Conservation (phyloP, 306 rosid genomes). For the Acacia acuminata region DNA sequence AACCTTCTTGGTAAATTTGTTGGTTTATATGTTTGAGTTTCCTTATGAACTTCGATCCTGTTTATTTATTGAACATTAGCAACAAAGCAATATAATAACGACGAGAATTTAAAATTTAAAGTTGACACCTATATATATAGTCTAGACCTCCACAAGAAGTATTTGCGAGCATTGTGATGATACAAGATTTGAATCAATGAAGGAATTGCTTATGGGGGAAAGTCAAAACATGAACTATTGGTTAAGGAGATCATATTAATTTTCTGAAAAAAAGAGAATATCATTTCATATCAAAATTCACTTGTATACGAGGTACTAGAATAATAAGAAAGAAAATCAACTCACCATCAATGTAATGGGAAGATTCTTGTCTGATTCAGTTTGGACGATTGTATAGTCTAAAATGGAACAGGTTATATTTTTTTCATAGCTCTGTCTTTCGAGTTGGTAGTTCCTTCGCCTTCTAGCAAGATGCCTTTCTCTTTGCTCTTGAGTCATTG, state of each 20-base stretch:
- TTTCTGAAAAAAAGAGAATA: neutral
- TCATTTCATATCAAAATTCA: neutral
- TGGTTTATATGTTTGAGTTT: constrained; percentile 38
- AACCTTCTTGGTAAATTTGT: constrained; percentile 26
- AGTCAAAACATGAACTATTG: neutral
- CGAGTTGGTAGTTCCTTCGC: constrained; percentile 73
- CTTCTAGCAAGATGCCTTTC: constrained; percentile 85
- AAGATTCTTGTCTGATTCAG: constrained; percentile 30
- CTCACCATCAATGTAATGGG: constrained; percentile 30
- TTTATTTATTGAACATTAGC: constrained; percentile 16
- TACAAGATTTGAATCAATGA: neutral
- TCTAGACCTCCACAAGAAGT: neutral
- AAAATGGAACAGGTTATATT: constrained; percentile 13
- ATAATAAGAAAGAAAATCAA: constrained; percentile 10
- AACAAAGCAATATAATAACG: neutral
- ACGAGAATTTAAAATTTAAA: neutral
- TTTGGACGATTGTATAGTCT: constrained; percentile 13
- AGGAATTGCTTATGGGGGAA: neutral
- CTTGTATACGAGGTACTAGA: neutral
- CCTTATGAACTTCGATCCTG: constrained; percentile 46
- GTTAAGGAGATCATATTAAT: neutral
- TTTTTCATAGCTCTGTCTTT: constrained; percentile 58
- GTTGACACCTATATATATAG: neutral
- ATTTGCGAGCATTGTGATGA: too few species aligned
- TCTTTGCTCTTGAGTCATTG: constrained; percentile 83